Evolutionary conservation across 176 grass and related monocot genomes (phyloP).

Genomic region (Carex cristatella): DNA sequence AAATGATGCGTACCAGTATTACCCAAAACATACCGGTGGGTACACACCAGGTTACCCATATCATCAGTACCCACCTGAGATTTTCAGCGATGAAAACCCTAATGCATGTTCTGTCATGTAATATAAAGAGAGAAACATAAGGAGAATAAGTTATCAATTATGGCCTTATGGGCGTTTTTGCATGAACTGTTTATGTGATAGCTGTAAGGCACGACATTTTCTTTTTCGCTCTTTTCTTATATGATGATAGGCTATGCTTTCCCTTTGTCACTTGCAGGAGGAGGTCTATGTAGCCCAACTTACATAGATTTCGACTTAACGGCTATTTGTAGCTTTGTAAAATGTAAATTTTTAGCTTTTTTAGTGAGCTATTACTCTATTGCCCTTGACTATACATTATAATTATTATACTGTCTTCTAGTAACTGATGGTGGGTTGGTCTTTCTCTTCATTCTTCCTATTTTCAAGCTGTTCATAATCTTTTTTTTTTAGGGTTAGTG

Average conservation of each 20-base stretch:
- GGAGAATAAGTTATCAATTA: constrained; percentile 27
- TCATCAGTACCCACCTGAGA: constrained; percentile 47
- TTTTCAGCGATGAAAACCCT: constrained; percentile 87
- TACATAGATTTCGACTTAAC: constrained; percentile 1
- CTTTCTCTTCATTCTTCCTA: neutral
- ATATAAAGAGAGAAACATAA: constrained; percentile 23
- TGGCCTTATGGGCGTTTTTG: constrained; percentile 37
- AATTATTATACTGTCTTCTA: neutral
- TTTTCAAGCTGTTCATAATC: neutral
- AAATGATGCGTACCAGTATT: constrained; percentile 35
- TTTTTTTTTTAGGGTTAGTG: too few species aligned
- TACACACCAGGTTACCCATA: constrained; percentile 42
- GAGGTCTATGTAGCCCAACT: constrained; percentile 1
- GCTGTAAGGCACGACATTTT: constrained; percentile 4
- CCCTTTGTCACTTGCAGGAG: neutral
- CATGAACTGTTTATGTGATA: constrained; percentile 25
- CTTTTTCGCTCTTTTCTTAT: neutral
- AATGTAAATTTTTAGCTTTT: constrained; percentile 26
- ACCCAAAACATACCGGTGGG: constrained; percentile 33
- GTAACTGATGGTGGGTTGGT: neutral
- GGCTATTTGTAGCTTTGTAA: constrained; percentile 23
- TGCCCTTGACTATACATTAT: neutral
- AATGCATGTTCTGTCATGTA: constrained; percentile 74
- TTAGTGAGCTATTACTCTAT: constrained; percentile 7
- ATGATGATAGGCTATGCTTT: constrained; percentile 10